Percentiles rank a stretch among this genome's conserved stretches.
phyloP scores from a whole-genome alignment of 495 filamentous ascomycete genomes.

The Neurospora sp. region DNA sequence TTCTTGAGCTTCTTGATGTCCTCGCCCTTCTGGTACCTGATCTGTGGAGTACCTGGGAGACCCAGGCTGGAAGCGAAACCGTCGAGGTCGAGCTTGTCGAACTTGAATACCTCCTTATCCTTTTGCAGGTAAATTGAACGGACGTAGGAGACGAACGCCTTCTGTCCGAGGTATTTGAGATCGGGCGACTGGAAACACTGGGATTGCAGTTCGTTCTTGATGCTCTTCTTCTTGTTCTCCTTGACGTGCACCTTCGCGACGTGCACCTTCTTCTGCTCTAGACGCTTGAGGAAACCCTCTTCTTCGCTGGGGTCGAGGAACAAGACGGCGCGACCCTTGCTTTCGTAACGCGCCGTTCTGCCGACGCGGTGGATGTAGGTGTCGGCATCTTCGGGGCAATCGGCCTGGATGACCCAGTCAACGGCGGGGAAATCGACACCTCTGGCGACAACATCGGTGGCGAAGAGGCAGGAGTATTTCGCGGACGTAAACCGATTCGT shows the following conservation, averaged over 20 bases:
- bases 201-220: conserved; percentile 74
- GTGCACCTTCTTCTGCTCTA: conserved; percentile 80
- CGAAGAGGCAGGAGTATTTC: conserved; percentile 78
- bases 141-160: conserved; percentile 85
- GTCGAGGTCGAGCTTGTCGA: conserved; percentile 71
- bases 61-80: conserved; percentile 77
- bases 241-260: conserved; percentile 76
- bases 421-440: conserved; percentile 94
- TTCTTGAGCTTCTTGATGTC: conserved; percentile 83
- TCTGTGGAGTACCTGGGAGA: conserved; percentile 78
- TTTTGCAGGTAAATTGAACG: conserved; percentile 77
- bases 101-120: conserved; percentile 83
- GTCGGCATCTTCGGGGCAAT: conserved; percentile 92
- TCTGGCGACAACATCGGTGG: conserved; percentile 87
- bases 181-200: conserved; percentile 94
- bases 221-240: conserved; percentile 78
- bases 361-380: conserved; percentile 98
- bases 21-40: conserved; percentile 83
- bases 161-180: conserved; percentile 90
- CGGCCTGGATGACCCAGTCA: conserved; percentile 93
- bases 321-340: conserved; percentile 73
- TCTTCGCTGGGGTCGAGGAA: conserved; percentile 92
- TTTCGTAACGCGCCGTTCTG: conserved; percentile 87
- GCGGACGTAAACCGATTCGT: conserved; percentile 68
- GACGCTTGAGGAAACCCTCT: conserved; percentile 65